Evolutionary conservation across 2,329 filamentous ascomycete genomes (phyloP).

Genomic region (Myriosclerotinia scirpicola): DNA sequence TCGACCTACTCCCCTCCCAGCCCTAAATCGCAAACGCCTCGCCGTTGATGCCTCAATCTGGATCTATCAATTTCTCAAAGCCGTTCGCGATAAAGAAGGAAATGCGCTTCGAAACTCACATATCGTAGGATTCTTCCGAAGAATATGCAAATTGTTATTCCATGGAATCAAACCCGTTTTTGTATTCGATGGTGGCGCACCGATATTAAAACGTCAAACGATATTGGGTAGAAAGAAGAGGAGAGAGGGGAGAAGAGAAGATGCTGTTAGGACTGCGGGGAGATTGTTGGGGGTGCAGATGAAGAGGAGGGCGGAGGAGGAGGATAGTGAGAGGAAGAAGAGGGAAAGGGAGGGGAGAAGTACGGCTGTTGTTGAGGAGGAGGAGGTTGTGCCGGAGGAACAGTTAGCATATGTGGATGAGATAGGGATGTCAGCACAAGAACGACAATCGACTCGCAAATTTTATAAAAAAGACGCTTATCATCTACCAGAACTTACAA

Average conservation of each 20-base stretch:
- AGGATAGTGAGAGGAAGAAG: conserved; percentile 62
- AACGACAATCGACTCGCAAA: conserved; percentile 69
- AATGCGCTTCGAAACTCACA: conserved; percentile 96
- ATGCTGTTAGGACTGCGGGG: conserved; percentile 87
- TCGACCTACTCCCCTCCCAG: conserved; percentile 92
- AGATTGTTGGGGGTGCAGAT: conserved; percentile 93
- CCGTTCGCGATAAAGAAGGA: conserved; percentile 96
- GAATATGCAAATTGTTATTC: conserved; percentile 96
- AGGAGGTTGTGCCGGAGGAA: conserved; percentile 64
- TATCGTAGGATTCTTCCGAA: conserved; percentile 94
- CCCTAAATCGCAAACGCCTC: conserved; percentile 91
- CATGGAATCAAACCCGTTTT: conserved; percentile 96
- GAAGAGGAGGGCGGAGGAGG: conserved; percentile 85
- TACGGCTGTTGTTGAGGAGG: conserved; percentile 51
- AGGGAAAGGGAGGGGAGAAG: conserved; percentile 44
- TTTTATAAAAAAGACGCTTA: conserved; percentile 95
- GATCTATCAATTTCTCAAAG: conserved; percentile 99
- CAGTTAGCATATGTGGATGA: conserved; percentile 91
- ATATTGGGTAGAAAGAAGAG: conserved; percentile 75
- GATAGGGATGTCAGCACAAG: conserved; percentile 73
- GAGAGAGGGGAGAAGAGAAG: conserved; percentile 85
- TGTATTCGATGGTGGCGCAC: conserved; percentile 95
- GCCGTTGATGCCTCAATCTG: conserved; percentile 98
- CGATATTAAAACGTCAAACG: conserved; percentile 85
- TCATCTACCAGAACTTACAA: conserved; percentile 82